Evolutionary conservation across 2,329 filamentous ascomycete genomes (phyloP).

Genomic region (Coniochaeta prunicola): DNA sequence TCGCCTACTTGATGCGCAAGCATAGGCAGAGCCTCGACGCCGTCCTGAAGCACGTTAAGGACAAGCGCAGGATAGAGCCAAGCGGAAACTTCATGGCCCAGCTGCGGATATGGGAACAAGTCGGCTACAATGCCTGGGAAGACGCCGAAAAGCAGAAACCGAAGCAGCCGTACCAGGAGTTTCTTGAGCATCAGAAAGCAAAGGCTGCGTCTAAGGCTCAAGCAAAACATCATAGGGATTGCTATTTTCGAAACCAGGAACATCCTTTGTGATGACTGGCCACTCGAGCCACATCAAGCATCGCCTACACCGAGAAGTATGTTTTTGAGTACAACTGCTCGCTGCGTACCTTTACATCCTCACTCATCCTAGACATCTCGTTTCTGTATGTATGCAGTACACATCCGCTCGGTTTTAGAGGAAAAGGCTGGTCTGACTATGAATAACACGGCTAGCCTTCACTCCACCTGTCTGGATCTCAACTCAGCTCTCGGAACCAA

Average conservation of each 20-base stretch:
- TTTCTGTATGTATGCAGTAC: neutral
- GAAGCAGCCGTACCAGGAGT: constrained; percentile 3
- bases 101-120: constrained; percentile 13
- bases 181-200: neutral
- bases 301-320: too few species aligned
- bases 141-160: constrained; percentile 6
- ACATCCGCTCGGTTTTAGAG: neutral
- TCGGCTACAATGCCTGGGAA: constrained; percentile 13
- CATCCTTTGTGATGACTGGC: neutral
- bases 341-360: too few species aligned
- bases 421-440: neutral
- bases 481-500: neutral
- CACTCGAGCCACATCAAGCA: neutral
- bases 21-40: neutral
- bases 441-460: neutral
- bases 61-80: constrained; percentile 9
- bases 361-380: too few species aligned
- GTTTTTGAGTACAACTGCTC: too few species aligned
- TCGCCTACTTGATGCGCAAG: constrained; percentile 17
- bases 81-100: constrained; percentile 14
- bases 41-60: constrained; percentile 7
- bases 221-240: neutral
- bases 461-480: neutral
- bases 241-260: neutral
- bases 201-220: neutral